Conservation (phyloP, 2,329 filamentous ascomycete genomes). For the Diplodia seriata region DNA sequence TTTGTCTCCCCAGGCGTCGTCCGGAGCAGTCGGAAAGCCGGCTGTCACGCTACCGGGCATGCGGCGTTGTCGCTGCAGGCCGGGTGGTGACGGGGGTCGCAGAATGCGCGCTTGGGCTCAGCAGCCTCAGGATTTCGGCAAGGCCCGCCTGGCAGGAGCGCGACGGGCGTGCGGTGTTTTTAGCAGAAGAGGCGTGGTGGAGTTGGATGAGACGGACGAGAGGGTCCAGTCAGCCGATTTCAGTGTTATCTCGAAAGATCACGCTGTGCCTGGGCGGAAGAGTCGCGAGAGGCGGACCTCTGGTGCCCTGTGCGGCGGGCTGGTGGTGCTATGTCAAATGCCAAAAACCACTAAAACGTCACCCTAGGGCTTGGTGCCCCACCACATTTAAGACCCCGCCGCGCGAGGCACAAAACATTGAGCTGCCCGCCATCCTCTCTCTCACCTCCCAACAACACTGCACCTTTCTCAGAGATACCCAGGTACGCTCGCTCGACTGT, state of each 20-base stretch:
- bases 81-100: conserved; percentile 17
- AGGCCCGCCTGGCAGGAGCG: conserved; percentile 9
- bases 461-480: conserved; percentile 12
- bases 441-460: conserved; percentile 25
- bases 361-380: conserved; percentile 19
- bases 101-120: conserved; percentile 5
- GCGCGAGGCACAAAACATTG: conserved; percentile 31
- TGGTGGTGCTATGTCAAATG: conserved; percentile 26
- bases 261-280: neutral
- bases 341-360: conserved; percentile 14
- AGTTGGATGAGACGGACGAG: conserved; percentile 10
- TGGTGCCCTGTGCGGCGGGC: conserved; percentile 1
- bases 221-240: conserved; percentile 29
- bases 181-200: conserved; percentile 13
- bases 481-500: neutral
- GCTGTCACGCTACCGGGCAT: conserved; percentile 18
- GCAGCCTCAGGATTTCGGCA: conserved; percentile 13
- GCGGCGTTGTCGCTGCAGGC: conserved; percentile 4
- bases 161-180: conserved; percentile 18
- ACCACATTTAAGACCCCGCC: conserved; percentile 33
- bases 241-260: conserved; percentile 31
- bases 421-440: conserved; percentile 15
- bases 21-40: conserved; percentile 12
- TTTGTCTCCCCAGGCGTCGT: conserved; percentile 4
- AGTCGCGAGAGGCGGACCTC: conserved; percentile 14